Conservation (phyloP, 2,329 filamentous ascomycete genomes). For the Xenosphaeropsis pyriputrescens region DNA sequence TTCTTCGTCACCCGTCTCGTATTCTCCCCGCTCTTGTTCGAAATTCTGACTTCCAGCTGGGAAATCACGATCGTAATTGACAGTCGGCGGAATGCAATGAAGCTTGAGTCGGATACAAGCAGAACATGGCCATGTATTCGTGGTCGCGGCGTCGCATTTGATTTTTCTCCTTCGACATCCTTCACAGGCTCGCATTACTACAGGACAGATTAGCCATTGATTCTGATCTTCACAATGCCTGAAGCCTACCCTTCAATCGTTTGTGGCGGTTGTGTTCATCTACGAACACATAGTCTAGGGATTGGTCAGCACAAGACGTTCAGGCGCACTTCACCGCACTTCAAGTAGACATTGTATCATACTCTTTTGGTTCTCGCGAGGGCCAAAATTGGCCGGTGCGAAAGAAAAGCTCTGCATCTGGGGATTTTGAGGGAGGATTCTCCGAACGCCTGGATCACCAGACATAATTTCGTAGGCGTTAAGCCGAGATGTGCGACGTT, state of each 20-base stretch:
- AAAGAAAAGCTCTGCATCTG: slow-evolving; percentile 68
- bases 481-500: no score
- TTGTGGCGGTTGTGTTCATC: slow-evolving; percentile 98
- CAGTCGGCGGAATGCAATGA: slow-evolving; percentile 68
- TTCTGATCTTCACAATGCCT: not conserved
- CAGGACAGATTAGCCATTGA: not conserved
- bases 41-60: slow-evolving; percentile 22
- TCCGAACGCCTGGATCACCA: slow-evolving; percentile 44
- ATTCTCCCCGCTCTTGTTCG: slow-evolving; percentile 31
- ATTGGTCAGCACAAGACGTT: not conserved
- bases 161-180: slow-evolving; percentile 92
- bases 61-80: slow-evolving; percentile 18
- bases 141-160: slow-evolving; percentile 93
- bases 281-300: slow-evolving; percentile 90
- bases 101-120: slow-evolving; percentile 86
- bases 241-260: slow-evolving; percentile 65
- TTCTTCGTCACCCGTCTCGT: slow-evolving; percentile 28
- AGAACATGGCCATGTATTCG: slow-evolving; percentile 94
- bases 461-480: slow-evolving; percentile 32
- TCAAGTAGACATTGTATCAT: slow-evolving; percentile 19
- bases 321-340: no score
- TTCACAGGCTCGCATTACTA: slow-evolving; percentile 95
- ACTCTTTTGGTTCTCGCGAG: slow-evolving; percentile 76
- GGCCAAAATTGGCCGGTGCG: slow-evolving; percentile 47
- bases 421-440: slow-evolving; percentile 49